Base-by-base conservation (phyloP, 768 basidiomycete genomes). In the Lactifluus echinatus region DNA sequence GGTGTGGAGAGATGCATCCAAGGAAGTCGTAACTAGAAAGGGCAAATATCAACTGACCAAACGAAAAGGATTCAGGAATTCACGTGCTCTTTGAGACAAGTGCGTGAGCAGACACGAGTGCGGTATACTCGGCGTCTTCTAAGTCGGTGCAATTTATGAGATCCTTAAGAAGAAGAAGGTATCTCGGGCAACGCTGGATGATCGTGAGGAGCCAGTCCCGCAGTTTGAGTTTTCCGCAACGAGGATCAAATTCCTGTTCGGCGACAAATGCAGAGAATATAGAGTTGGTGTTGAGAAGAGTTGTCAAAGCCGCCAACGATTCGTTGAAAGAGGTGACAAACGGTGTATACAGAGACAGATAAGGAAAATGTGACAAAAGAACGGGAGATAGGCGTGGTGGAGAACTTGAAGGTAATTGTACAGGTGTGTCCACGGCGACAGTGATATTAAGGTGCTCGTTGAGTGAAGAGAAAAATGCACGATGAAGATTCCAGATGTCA, bases 401-500 rank as follows among this genome's bases (percentile, higher is more conserved):
- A 10, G 70, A 66, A 39, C 68, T 66, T 46, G 56, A 60, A 39
- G 63, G 51, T 39, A 63, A 48, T 50, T 44, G 60, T 39, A 31
- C n/a, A 26, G 34, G 5, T 14, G 51, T 14, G 11, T 50, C 52
- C 28, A 28, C 26, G 26, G 21, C 12, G 36, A 11, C 36, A 46
- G 39, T 23, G 64, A 65, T 33, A 62, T 62, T 76, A 56, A 76
- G 63, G 48, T 79, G 73, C 40, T 71, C 69, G 8, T 79, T 75
- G 28, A 91, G 75, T 2, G 83, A 78, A 6, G 78, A 73, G 56
- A 83, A 81, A 70, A 91, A 85, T 2, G 85, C 80, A 50, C 80
- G 85, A 70, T 91, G 89, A 42, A 90, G 76, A 65, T 90, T 92
- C 90, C 87, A 91, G 33, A 93, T 92, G 69, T 93, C 90, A 66